Base-by-base conservation (phyloP, 129 eudicot species). In the Apium graveolens region DNA sequence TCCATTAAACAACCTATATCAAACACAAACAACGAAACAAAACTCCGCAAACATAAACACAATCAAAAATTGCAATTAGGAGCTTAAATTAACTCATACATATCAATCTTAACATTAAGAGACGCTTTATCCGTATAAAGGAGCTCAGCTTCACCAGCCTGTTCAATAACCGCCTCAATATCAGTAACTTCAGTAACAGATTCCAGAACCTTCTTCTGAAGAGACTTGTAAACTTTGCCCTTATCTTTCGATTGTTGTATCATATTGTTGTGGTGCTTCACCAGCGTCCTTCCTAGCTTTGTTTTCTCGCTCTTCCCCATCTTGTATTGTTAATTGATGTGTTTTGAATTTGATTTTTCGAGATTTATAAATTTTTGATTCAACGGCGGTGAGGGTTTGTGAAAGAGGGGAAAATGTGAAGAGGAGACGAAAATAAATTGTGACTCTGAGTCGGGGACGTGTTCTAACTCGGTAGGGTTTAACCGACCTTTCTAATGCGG, bases 101-200 rank as follows among this genome's bases (percentile, higher is more conserved):
- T 20, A 63, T 88, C 90, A 78, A 92, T 82, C 12, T 81, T 89
- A 63, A 85, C 76, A 21, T 86, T 51, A 62, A 76, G 87, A 38
- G 88, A 80, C 3, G 91, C 81, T 42, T 93, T 77, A 37, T 83
- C 83, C 53, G 83, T 80, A 86, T 79, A 92, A 63, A 90, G 82
- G 7, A 89, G 96, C 66, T 85, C 91, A 5, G 89, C 91, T 32
- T 95, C 96, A 7, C 92, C 97, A 46, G 96, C 92, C 76, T 92
- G 91, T 76, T 91, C 92, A 60, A 95, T 90, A 5, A 95, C 92
- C 74, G 95, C 94, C 76, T 95, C 99, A 45, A 95, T 90, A 79
- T 95, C 99, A 44, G 84, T 88, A 24, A 95, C 92, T 11, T 95
- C 97, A 43, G 98, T 95, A 51, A 95, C 62, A 39, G 99, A 95